Conservation (phyloP, 169 alveolate genomes). For the Eimeria necatrix region DNA sequence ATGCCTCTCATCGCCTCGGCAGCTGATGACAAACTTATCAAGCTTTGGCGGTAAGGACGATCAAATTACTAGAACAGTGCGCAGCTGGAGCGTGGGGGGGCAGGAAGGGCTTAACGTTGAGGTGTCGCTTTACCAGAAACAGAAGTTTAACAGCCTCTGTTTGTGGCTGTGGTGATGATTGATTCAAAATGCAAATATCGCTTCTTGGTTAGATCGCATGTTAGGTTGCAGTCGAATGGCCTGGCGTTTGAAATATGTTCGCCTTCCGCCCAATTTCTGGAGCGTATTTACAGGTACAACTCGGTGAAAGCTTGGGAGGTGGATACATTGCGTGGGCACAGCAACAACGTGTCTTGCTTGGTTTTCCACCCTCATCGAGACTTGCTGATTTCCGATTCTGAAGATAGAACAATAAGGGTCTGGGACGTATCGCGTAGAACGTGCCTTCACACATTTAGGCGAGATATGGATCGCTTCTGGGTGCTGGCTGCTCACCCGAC, state of each 20-base stretch:
- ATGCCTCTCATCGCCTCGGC: constrained; percentile 95
- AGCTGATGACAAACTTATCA: constrained; percentile 86
- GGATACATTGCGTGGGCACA: constrained; percentile 96
- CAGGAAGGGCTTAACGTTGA: background rate
- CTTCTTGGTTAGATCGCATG: too few relatives aligned
- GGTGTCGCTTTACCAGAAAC: background rate
- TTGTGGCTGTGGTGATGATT: too few relatives aligned
- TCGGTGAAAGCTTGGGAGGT: constrained; percentile 94
- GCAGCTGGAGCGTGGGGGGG: background rate
- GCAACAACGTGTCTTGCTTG: constrained; percentile 96
- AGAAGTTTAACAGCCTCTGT: too few relatives aligned
- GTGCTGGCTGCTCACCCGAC: constrained; percentile 93
- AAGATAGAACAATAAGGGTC: constrained; percentile 95
- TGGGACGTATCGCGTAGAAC: constrained; percentile 97
- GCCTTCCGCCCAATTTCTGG: background rate
- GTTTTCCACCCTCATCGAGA: constrained; percentile 95
- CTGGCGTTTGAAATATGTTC: background rate
- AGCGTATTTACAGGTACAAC: constrained; percentile 70
- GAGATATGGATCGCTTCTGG: constrained; percentile 96
- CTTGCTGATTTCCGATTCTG: constrained; percentile 94
- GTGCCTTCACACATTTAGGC: constrained; percentile 91
- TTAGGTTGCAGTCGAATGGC: too few relatives aligned
- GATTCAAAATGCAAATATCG: too few relatives aligned
- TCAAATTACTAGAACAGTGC: background rate
- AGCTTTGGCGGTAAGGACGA: constrained; percentile 85